Evolutionary conservation across 2,329 filamentous ascomycete species (phyloP).

Genomic region (Zymoseptoria pseudotritici): DNA sequence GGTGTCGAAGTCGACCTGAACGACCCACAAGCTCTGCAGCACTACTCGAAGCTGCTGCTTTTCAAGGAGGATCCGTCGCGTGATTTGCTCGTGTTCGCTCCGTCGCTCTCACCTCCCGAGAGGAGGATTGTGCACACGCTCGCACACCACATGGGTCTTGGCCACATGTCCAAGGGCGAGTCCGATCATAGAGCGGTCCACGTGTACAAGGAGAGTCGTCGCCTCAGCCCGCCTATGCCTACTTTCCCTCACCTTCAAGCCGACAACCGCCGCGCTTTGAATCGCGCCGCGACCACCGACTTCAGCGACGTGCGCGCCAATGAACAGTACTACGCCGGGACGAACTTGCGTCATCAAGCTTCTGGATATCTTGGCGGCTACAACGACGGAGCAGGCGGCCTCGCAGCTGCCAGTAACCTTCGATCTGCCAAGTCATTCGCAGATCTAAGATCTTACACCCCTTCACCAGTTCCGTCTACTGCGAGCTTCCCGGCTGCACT

Average conservation of each 20-base stretch:
- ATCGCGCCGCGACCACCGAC: conserved; percentile 93
- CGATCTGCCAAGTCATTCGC: conserved; percentile 94
- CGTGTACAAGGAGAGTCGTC: conserved; percentile 65
- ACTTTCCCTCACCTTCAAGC: conserved; percentile 64
- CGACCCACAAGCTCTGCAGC: conserved; percentile 76
- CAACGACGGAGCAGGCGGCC: conserved; percentile 60
- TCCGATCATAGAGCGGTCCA: conserved; percentile 85
- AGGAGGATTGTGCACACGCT: conserved; percentile 88
- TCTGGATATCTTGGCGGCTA: conserved; percentile 72
- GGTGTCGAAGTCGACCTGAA: conserved; percentile 74
- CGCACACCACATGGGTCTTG: conserved; percentile 88
- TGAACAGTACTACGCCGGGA: conserved; percentile 65
- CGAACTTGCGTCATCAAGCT: conserved; percentile 69
- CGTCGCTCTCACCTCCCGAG: conserved; percentile 71
- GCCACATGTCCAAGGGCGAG: conserved; percentile 82
- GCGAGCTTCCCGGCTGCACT: conserved; percentile 74
- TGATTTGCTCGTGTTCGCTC: conserved; percentile 77
- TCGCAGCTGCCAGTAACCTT: conserved; percentile 68
- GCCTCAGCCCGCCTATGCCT: conserved; percentile 55
- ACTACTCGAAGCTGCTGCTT: conserved; percentile 81
- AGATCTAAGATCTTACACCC: conserved; percentile 88
- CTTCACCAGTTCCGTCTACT: conserved; percentile 82
- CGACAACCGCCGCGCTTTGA: conserved; percentile 73
- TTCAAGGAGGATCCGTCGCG: conserved; percentile 75
- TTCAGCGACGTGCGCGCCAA: conserved; percentile 77